Percentiles rank a stretch among this genome's conserved stretches.
Conservation (phyloP, 306 rosid genomes). For the Benincasa hispida region DNA sequence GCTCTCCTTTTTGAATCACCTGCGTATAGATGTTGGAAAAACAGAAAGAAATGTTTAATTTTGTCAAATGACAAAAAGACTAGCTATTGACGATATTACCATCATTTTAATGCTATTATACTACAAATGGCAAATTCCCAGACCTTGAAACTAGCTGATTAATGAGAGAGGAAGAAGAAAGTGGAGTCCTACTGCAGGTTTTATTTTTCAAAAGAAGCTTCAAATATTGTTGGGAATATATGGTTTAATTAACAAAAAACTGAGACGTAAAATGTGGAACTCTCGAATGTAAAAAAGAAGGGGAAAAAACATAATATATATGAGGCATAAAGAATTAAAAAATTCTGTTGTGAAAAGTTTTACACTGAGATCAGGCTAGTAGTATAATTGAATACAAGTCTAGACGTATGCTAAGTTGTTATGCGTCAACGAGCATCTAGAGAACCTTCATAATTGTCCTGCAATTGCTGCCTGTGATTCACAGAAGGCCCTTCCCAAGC, state of each 20-base stretch:
- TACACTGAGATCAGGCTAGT: background rate
- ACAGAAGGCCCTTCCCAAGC: slow-evolving; percentile 21
- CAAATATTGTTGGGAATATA: background rate
- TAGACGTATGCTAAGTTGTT: background rate
- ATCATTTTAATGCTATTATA: no score
- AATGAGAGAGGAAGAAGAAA: no score
- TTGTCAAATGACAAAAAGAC: no score
- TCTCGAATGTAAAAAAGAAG: background rate
- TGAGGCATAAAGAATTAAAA: background rate
- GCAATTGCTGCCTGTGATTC: slow-evolving; percentile 20
- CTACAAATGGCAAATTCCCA: no score
- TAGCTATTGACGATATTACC: no score
- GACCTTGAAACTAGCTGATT: no score
- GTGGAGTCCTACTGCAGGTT: no score
- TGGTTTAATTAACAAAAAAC: background rate
- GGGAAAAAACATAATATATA: background rate
- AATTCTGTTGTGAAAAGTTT: background rate
- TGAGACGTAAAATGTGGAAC: background rate
- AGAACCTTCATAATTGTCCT: slow-evolving; percentile 29
- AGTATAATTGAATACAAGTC: background rate
- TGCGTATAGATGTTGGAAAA: background rate
- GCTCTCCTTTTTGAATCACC: background rate
- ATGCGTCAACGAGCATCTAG: slow-evolving; percentile 13
- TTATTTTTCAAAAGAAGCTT: background rate
- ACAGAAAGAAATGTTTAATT: no score